Evolutionary conservation across 1,284 basidiomycete genomes (phyloP), one percentile per base, ranked within the genome.

Genomic region (Phellinidium pouzarii): DNA sequence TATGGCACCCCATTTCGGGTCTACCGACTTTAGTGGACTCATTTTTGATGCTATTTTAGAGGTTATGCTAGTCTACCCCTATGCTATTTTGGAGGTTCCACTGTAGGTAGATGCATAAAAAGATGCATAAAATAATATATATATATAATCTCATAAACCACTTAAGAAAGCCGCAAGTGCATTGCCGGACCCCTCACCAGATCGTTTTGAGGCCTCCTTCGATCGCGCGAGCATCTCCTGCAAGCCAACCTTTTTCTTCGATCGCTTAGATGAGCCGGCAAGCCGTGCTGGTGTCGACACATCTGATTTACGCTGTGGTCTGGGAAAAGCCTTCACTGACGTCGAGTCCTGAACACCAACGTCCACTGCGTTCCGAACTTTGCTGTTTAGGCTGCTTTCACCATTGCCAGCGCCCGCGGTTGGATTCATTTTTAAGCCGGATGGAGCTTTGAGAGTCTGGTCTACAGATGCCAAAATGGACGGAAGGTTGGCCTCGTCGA

Each of bases 211-310:
- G 55, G 74, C 72, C 57, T 74, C 71, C 55, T 77, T 76, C 59
- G 82, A 83, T 34, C 75, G 76, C 31, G 74, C 73, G 36, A 88
- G 68, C 69, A 88, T 74, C 38, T 77, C 74, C 62, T 80, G 82
- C 43, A 88, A 62, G 6, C 73, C 74, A 0, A 69, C 59, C 56
- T 72, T 75, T 61, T 76, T 77, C 53, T 77, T 72, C 14, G 66
- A 59, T 22, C 72, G 68, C 26, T 50, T 50, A 5, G 41, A 26
- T 7, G 41, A 38, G 3, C 38, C n/a, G 5, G 41, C 22, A 12
- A 48, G 48, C 29, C 31, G 38, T 26, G 26, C 37, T 17, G 37
- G 41, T 22, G 29, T 36, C 14, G 37, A 8, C 19, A 38, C n/a
- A 34, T 17, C 4, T 40, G 47, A 12, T 20, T 11, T 40, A 4